Base-by-base conservation (phyloP, 2,329 filamentous ascomycete species). In the Tetracladium maxilliforme region DNA sequence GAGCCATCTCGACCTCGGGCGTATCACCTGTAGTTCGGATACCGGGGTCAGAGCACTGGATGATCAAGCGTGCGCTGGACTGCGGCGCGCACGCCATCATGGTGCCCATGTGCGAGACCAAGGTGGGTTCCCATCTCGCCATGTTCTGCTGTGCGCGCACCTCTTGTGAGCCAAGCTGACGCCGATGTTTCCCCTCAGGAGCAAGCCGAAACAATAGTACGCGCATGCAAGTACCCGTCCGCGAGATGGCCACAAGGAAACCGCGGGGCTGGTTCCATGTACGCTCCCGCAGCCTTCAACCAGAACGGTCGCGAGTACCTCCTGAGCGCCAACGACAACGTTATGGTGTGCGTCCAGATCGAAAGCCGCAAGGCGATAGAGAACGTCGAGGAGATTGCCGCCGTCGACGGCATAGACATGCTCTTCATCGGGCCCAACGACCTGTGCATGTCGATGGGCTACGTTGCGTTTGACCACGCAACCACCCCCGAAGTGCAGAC, bases 391-490 rank as follows among this genome's bases (percentile, higher is more conserved):
- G 33, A 25, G 11, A 36, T 36, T 16, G 25, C 27, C 6, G 24
- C 16, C 11, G 33, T 36, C 4, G 29, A 34, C 9, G 33, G 31
- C 7, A 25, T 19, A 36, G 34, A 37, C 25, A 34, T 36, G 34
- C 30, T 39, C 13, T 39, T 39, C 26, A 37, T 39, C 16, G 36
- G 36, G 8, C 36, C 36, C 6, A 39, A 39, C 25, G 36, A 39
- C 21, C 39, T 29, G 4, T 40, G 39, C 8, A 29, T 37, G 4
- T 43, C 33, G 1, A 38, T 48, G 36, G 45, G 42, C 10, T 37
- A 47, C 21, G 34, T 45, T 10, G 41, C 44, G 4, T 45, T 44
- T 27, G 43, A 48, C 22, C 46, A 50, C 25, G 37, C 42, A 6
- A 33, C 31, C 6, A 41, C 36, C 4, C 39, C 41, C 10, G 44